Percentiles rank a stretch among this genome's conserved stretches.
Conservation (phyloP, 768 basidiomycete genomes). For the Mycena olivaceomarginata region DNA sequence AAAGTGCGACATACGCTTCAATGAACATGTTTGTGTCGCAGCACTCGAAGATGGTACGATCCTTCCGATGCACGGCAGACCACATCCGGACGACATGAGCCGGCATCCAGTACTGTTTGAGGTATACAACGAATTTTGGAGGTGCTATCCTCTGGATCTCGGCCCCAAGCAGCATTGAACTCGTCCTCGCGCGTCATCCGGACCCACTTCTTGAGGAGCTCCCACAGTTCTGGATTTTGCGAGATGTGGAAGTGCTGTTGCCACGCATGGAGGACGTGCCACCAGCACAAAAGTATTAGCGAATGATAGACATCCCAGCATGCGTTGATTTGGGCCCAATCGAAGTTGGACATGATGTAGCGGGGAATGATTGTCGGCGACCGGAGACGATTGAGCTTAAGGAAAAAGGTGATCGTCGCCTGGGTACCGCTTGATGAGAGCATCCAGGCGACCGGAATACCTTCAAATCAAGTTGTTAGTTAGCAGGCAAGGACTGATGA, state of each 20-base stretch:
- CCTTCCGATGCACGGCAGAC: slow-evolving; percentile 47
- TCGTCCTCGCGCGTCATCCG: slow-evolving; percentile 39
- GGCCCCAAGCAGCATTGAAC: slow-evolving; percentile 39
- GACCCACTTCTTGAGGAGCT: slow-evolving; percentile 46
- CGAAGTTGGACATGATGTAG: slow-evolving; percentile 30
- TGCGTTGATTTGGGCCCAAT: slow-evolving; percentile 9
- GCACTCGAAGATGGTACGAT: slow-evolving; percentile 35
- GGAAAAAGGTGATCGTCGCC: too few relatives aligned
- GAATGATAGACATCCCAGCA: slow-evolving; percentile 13
- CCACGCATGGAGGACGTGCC: slow-evolving; percentile 57
- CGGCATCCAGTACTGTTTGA: slow-evolving; percentile 43
- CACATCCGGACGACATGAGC: slow-evolving; percentile 36
- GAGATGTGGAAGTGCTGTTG: slow-evolving; percentile 47
- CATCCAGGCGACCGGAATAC: too few relatives aligned
- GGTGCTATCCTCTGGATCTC: slow-evolving; percentile 44
- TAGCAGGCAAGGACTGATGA: too few relatives aligned
- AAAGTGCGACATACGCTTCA: slow-evolving; percentile 38
- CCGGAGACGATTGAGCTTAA: too few relatives aligned
- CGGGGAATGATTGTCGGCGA: neutral
- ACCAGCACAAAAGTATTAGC: slow-evolving; percentile 49
- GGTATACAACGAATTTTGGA: slow-evolving; percentile 41
- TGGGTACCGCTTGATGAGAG: too few relatives aligned
- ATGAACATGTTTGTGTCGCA: slow-evolving; percentile 54
- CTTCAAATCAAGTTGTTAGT: too few relatives aligned
- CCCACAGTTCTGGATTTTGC: slow-evolving; percentile 45